These are phyloP conservation scores for Magnaporthales sp. DNA, from an alignment of 2,329 filamentous ascomycete species.

Conservation along the genomic window DNA sequence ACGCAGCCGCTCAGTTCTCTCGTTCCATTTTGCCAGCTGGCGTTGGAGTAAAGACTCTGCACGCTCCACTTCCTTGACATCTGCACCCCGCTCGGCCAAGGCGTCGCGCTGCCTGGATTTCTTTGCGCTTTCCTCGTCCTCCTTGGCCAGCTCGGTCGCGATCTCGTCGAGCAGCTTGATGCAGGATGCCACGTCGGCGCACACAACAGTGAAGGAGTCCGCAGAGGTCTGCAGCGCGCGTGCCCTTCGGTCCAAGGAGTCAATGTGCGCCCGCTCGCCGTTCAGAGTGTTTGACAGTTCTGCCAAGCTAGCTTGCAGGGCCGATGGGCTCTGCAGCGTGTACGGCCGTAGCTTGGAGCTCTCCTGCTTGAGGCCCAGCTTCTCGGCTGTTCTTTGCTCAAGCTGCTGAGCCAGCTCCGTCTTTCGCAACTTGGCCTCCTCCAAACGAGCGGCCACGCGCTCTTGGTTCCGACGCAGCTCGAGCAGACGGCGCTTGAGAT, in stretches of 20 bases:
- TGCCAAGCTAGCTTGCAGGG: constrained; percentile 70
- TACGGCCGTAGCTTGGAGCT: constrained; percentile 86
- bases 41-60: constrained; percentile 76
- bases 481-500: constrained; percentile 72
- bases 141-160: constrained; percentile 71
- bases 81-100: constrained; percentile 79
- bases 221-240: constrained; percentile 84
- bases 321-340: constrained; percentile 77
- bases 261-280: constrained; percentile 75
- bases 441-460: constrained; percentile 70
- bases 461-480: constrained; percentile 78
- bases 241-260: constrained; percentile 77
- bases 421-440: constrained; percentile 76
- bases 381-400: constrained; percentile 62
- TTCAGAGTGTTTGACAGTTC: constrained; percentile 74
- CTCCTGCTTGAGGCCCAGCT: constrained; percentile 69
- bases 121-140: constrained; percentile 80
- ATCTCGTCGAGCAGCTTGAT: constrained; percentile 88
- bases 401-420: constrained; percentile 61
- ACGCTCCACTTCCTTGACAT: constrained; percentile 83
- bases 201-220: constrained; percentile 80
- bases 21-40: constrained; percentile 77
- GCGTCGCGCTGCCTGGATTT: constrained; percentile 79
- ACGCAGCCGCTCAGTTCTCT: constrained; percentile 76
- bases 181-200: constrained; percentile 77